These are phyloP conservation scores for Neurospora africana DNA, from an alignment of 495 filamentous ascomycete genomes.

Conservation along the genomic window DNA sequence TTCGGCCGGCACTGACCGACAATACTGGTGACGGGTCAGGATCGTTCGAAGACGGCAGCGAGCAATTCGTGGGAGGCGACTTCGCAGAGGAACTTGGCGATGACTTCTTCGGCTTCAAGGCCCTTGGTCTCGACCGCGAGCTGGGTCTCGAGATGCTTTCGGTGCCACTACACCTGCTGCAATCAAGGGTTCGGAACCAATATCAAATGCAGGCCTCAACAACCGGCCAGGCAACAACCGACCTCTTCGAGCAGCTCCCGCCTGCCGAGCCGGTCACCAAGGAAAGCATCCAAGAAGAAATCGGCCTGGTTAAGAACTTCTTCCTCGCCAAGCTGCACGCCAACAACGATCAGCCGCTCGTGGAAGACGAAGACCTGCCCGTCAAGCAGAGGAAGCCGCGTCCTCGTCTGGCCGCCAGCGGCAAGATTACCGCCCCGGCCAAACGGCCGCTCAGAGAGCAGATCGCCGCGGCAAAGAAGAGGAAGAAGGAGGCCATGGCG, in stretches of 20 bases:
- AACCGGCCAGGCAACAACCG: constrained; percentile 34
- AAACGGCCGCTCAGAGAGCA: constrained; percentile 77
- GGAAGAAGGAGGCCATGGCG: constrained; percentile 48
- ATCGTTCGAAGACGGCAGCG: constrained; percentile 90
- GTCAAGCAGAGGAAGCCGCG: constrained; percentile 83
- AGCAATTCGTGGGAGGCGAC: constrained; percentile 92
- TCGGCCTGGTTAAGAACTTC: constrained; percentile 80
- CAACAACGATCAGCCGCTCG: constrained; percentile 66
- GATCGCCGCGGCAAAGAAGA: constrained; percentile 62
- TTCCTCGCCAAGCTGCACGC: constrained; percentile 79
- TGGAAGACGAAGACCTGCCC: constrained; percentile 93
- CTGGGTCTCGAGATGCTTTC: constrained; percentile 75
- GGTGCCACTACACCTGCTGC: constrained; percentile 88
- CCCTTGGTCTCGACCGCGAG: constrained; percentile 82
- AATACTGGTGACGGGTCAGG: constrained; percentile 73
- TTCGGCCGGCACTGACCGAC: constrained; percentile 75
- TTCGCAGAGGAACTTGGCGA: constrained; percentile 96
- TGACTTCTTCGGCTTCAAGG: constrained; percentile 98
- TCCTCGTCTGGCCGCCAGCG: constrained; percentile 85
- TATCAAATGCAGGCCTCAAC: constrained; percentile 65
- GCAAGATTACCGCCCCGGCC: constrained; percentile 78
- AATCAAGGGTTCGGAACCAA: constrained; percentile 75
- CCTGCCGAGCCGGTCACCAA: constrained; percentile 69
- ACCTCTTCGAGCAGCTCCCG: constrained; percentile 58
- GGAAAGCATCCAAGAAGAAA: constrained; percentile 64